Base-by-base conservation (phyloP, 2,329 filamentous ascomycete species). In the Pseudogymnoascus sp. region DNA sequence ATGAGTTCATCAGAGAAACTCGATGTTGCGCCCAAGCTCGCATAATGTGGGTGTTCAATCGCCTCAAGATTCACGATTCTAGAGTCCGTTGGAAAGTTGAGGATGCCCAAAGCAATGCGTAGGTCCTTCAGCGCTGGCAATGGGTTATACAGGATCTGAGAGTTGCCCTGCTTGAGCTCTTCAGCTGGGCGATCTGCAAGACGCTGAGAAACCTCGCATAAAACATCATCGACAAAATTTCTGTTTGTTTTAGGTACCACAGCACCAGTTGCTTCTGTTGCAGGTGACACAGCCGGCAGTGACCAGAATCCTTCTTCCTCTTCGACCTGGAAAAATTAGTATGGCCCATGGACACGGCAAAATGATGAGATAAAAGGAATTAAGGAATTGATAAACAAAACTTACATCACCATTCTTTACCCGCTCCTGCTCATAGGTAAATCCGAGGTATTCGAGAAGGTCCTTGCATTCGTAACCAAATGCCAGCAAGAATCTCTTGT, bases 1-100 rank as follows among this genome's bases (percentile, higher is more conserved):
- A 91, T 75, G n/a, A 87, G 74, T 1, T 76, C 70, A 69, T 89
- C 84, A 4, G 83, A 80, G 72, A 89, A 89, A 69, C 88, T 82
- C 40, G 82, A 79, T 7, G 85, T 72, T 12, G 81, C 80, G 21
- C 88, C 88, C 21, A 91, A 76, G 66, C 84, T 83, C 60, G 84
- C 83, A 71, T 87, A 89, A 67, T 81, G 69, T 14, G 73, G 73
- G 61, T 75, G 73, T 44, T 69, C 64, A 78, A 44, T 79, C 79
- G 69, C 61, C n/a, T 62, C 50, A 23, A 72, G 61, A 68, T 72
- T 66, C n/a, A 72, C 65, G 5, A 66, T 66, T 62, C 69, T 70
- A 18, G 67, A 66, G 63, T 66, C 66, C 31, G 50, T 72, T 18
- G 69, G 68, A 65, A 73, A 74, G 42, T 70, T 65, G 34, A 64